phyloP scores from a whole-genome alignment of 495 filamentous ascomycete species.

The Staphylotrichum tortipilum region DNA sequence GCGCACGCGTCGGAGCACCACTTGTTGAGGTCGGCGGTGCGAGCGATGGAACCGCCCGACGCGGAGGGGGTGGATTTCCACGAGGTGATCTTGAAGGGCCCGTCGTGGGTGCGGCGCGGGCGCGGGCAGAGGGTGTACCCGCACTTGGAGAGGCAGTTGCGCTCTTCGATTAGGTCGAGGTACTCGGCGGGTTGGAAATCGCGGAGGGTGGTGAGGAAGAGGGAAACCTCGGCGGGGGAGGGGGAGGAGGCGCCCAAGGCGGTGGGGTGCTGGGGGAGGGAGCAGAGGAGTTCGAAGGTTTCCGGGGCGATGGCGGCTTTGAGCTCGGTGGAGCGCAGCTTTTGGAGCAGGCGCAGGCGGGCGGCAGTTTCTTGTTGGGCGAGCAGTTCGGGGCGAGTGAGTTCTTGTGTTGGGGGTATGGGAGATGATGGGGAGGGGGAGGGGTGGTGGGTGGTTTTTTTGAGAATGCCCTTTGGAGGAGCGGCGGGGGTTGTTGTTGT shows the following conservation, averaged over 20 bases:
- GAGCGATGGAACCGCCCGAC: constrained; percentile 29
- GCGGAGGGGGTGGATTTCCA: not conserved
- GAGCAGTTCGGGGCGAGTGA: not conserved
- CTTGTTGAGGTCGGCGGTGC: constrained; percentile 61
- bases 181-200: constrained; percentile 82
- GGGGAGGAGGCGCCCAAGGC: constrained; percentile 49
- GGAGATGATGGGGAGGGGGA: not conserved
- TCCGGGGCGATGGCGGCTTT: constrained; percentile 43
- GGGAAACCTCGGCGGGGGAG: constrained; percentile 43
- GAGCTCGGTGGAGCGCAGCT: constrained; percentile 55
- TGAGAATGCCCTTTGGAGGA: constrained; percentile 11
- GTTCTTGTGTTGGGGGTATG: constrained; percentile 5
- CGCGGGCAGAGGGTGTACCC: constrained; percentile 69
- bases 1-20: constrained; percentile 84
- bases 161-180: constrained; percentile 75
- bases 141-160: constrained; percentile 69
- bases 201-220: constrained; percentile 50
- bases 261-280: constrained; percentile 52
- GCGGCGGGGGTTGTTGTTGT: not conserved
- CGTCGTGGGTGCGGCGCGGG: constrained; percentile 8
- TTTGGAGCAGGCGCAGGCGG: constrained; percentile 54
- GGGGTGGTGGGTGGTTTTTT: not conserved
- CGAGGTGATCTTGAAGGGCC: constrained; percentile 13
- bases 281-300: constrained; percentile 59
- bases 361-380: constrained; percentile 35